Evolutionary conservation across 306 rosid genomes (phyloP).

Genomic region (Gynostemma pentaphyllum): DNA sequence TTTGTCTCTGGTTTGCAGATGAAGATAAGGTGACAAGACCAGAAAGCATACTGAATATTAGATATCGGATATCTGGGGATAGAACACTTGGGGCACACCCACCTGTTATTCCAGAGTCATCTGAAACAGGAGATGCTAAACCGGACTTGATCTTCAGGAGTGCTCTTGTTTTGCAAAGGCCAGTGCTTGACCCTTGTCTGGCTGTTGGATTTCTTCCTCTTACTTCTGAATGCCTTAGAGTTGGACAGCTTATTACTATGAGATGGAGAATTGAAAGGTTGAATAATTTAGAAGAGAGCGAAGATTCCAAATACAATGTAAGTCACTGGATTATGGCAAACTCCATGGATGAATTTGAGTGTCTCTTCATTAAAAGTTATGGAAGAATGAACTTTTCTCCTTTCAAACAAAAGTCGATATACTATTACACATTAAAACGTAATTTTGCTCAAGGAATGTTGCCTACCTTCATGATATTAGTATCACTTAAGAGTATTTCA

Average conservation of each 20-base stretch:
- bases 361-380: neutral
- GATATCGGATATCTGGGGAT: constrained; percentile 76
- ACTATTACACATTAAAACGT: neutral
- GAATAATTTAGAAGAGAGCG: constrained; percentile 46
- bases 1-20: constrained; percentile 48
- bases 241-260: constrained; percentile 84
- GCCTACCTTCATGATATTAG: neutral
- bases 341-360: constrained; percentile 1
- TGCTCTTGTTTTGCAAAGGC: constrained; percentile 75
- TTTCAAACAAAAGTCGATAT: neutral
- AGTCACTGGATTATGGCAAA: constrained; percentile 16
- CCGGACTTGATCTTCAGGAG: constrained; percentile 75
- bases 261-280: constrained; percentile 95
- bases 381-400: constrained; percentile 2
- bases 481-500: neutral
- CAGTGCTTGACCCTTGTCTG: constrained; percentile 89
- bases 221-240: constrained; percentile 72
- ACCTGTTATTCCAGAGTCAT: constrained; percentile 39
- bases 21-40: constrained; percentile 27
- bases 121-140: constrained; percentile 30
- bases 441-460: neutral
- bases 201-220: constrained; percentile 98
- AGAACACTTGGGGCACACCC: constrained; percentile 83
- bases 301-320: constrained; percentile 43
- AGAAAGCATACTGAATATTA: constrained; percentile 69